Conservation (phyloP, 306 rosid genomes). For the Lotus japonicus region DNA sequence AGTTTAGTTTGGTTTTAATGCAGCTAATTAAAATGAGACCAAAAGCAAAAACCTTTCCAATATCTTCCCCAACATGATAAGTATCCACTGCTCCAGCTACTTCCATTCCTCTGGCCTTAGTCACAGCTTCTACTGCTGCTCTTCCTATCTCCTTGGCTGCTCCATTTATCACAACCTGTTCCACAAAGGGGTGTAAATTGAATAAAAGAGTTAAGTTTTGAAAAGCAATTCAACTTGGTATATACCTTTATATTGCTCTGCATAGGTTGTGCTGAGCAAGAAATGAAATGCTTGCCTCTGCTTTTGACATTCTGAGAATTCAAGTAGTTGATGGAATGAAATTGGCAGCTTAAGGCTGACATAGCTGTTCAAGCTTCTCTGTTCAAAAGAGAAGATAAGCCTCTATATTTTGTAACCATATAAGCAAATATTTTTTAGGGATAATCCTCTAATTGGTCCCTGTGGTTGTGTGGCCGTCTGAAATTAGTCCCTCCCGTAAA, state of each 20-base stretch:
- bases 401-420: conserved; percentile 21
- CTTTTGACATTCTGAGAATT: conserved; percentile 23
- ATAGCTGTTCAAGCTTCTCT: conserved; percentile 38
- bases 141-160: conserved; percentile 95
- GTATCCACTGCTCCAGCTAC: conserved; percentile 42
- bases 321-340: conserved; percentile 30
- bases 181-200: background rate
- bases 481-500: too few species aligned
- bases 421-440: background rate
- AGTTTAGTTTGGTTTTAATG: background rate
- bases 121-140: conserved; percentile 82
- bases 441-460: too few species aligned
- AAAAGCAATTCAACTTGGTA: background rate
- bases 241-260: conserved; percentile 81
- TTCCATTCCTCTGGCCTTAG: conserved; percentile 54
- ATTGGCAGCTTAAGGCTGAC: conserved; percentile 61
- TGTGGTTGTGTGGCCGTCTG: too few species aligned
- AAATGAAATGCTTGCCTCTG: conserved; percentile 31
- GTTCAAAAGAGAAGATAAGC: conserved; percentile 42
- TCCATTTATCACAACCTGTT: conserved; percentile 78
- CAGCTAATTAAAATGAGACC: background rate
- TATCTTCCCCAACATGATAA: conserved; percentile 39
- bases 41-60: conserved; percentile 33
- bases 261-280: conserved; percentile 57
- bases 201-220: background rate